Base-by-base conservation (phyloP, 176 grass and related monocot genomes). In the Aegilops bicornis region DNA sequence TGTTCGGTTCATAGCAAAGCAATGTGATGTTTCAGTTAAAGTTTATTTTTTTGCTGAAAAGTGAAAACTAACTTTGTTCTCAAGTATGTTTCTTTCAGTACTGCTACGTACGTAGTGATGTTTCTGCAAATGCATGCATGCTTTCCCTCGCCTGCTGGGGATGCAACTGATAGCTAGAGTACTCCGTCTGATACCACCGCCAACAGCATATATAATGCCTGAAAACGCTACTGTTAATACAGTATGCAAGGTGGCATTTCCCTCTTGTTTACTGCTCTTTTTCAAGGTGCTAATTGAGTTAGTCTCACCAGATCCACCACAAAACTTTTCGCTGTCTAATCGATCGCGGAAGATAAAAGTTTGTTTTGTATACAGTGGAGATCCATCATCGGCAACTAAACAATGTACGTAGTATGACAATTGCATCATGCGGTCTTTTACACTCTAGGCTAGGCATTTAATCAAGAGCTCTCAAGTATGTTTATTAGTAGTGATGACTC, bases 251-350 rank as follows among this genome's bases (percentile, higher is more conserved):
- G 22, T 69, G 36, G 10, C 25, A 25, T 48, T 9, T 77, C 3
- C 58, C 60, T 14, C 40, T 52, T 58, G 24, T 45, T 47, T 78
- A 59, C 0, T 43, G 15, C 8, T 27, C 5, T 45, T 72, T 82
- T 58, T 35, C 2, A n/a, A 64, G 6, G 30, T 56, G 72, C 12
- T 43, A 43, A 52, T 82, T 39, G 42, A 42, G 84, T n/a, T 43
- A 73, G 63, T 82, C 73, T 16, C 71, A 78, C 29, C 88, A 64
- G 85, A 86, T 76, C 63, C 72, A 76, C 52, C 25, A 64, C 1
- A 29, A 47, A n/a, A 15, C n/a, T 2, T 30, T 33, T 19, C 3
- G 2, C 16, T 45, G 25, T 27, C 16, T 77, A 33, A 33, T 59
- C 50, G 14, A 50, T 45, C 42, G 19, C 19, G 27, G 13, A 8